phyloP scores from a whole-genome alignment of 257 asterid species.

The Plantago ovata region DNA sequence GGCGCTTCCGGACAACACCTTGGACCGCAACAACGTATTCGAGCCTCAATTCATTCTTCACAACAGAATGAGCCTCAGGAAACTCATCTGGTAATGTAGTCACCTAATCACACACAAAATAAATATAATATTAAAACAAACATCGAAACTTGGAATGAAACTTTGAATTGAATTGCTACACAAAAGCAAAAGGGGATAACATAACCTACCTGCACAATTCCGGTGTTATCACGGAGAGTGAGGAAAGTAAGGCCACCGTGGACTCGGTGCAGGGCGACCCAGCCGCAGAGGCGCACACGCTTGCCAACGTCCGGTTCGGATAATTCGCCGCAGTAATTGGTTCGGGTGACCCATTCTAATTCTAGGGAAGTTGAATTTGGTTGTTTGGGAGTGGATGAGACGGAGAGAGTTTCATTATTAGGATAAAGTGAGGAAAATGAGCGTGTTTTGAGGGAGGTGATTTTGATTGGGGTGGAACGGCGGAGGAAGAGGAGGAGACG shows the following conservation, averaged over 20 bases:
- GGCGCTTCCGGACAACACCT: slow-evolving; percentile 81
- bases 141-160: neutral
- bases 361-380: slow-evolving; percentile 32
- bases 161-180: neutral
- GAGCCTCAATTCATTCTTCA: slow-evolving; percentile 78
- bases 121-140: neutral
- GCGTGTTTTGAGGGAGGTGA: slow-evolving; percentile 26
- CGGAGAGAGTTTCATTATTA: slow-evolving; percentile 37
- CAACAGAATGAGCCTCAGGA: slow-evolving; percentile 81
- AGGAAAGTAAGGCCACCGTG: slow-evolving; percentile 92
- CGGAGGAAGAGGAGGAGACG: slow-evolving; percentile 25
- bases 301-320: slow-evolving; percentile 65
- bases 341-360: slow-evolving; percentile 83
- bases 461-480: slow-evolving; percentile 26
- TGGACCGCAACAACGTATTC: slow-evolving; percentile 89
- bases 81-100: slow-evolving; percentile 91
- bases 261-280: slow-evolving; percentile 98
- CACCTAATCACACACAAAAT: slow-evolving; percentile 41
- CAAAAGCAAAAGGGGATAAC: neutral
- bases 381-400: slow-evolving; percentile 32
- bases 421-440: slow-evolving; percentile 34
- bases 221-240: slow-evolving; percentile 87
- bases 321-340: slow-evolving; percentile 74
- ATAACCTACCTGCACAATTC: slow-evolving; percentile 80
- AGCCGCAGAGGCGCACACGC: slow-evolving; percentile 88